These are phyloP conservation scores for Kandelia obovata DNA, from an alignment of 345 rosid species.

Conservation along the genomic window DNA sequence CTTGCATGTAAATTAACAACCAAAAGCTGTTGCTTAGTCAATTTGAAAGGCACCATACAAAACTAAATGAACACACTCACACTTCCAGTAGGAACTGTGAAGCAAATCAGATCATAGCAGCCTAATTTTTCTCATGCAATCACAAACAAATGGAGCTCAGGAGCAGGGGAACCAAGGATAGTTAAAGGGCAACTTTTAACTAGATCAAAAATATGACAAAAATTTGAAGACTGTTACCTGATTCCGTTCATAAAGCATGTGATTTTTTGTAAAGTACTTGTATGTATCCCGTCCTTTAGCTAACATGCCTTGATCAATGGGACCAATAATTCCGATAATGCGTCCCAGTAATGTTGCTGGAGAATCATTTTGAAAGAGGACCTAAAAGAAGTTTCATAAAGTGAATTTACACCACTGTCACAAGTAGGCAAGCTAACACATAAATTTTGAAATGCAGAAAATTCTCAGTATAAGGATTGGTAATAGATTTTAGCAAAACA, in stretches of 20 bases:
- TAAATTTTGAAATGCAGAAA: neutral
- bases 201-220: neutral
- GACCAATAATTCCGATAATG: constrained; percentile 79
- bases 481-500: too few relatives aligned
- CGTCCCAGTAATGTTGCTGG: constrained; percentile 91
- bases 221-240: constrained; percentile 45
- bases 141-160: too few relatives aligned
- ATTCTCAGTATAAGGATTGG: neutral
- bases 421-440: neutral
- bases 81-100: too few relatives aligned
- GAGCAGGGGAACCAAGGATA: too few relatives aligned
- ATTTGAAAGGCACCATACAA: too few relatives aligned
- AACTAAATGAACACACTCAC: too few relatives aligned
- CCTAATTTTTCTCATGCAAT: too few relatives aligned
- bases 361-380: constrained; percentile 97
- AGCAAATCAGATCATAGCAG: too few relatives aligned
- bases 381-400: constrained; percentile 42
- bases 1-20: too few relatives aligned
- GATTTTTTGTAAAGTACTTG: constrained; percentile 89
- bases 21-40: too few relatives aligned
- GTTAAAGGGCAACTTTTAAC: too few relatives aligned
- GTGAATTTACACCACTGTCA: constrained; percentile 5
- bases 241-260: constrained; percentile 89
- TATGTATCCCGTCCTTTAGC: constrained; percentile 89
- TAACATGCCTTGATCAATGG: constrained; percentile 78